These are phyloP conservation scores for Solanum pennellii DNA, from an alignment of 257 asterid genomes.

Conservation along the genomic window DNA sequence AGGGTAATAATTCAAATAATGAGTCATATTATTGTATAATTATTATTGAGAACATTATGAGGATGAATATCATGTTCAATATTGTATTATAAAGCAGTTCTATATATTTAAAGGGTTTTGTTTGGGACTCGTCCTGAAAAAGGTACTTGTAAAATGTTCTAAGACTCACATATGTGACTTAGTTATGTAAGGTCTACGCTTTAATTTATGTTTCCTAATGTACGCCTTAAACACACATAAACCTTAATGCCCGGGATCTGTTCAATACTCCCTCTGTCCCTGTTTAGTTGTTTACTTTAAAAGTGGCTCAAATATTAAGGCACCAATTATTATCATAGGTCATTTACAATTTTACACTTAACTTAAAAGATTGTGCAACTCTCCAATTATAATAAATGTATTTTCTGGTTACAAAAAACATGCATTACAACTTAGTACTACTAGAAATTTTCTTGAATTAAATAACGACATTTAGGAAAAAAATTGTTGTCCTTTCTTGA, in stretches of 20 bases:
- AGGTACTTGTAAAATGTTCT: not conserved
- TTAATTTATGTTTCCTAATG: too few species aligned
- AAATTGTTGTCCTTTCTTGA: too few species aligned
- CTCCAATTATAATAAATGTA: too few species aligned
- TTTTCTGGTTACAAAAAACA: too few species aligned
- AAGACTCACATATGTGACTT: not conserved
- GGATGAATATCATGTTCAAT: not conserved
- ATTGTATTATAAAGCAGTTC: not conserved
- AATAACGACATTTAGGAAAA: too few species aligned
- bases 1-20: not conserved
- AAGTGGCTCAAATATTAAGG: too few species aligned
- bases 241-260: not conserved
- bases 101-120: not conserved
- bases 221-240: not conserved
- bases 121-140: not conserved
- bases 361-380: too few species aligned
- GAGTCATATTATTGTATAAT: not conserved
- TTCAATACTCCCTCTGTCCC: not conserved
- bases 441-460: too few species aligned
- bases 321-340: too few species aligned
- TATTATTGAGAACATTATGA: not conserved
- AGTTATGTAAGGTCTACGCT: not conserved
- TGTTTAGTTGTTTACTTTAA: too few species aligned
- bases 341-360: too few species aligned
- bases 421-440: too few species aligned